phyloP scores from a whole-genome alignment of 306 rosid genomes.

The Rosa chinensis region DNA sequence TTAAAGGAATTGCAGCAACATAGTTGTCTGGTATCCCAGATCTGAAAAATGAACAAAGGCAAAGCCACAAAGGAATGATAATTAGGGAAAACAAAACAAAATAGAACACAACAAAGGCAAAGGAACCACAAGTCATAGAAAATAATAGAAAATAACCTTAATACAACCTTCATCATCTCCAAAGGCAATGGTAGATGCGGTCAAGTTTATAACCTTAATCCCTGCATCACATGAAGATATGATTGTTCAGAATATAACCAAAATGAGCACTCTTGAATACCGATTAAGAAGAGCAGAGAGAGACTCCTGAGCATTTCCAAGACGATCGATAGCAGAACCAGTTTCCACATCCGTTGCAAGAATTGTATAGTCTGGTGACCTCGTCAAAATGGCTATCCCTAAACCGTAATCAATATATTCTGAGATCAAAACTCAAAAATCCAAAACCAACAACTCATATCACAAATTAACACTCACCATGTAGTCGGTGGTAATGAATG shows the following conservation, averaged over 20 bases:
- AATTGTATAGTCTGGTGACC: slow-evolving; percentile 80
- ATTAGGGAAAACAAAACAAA: neutral
- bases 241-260: neutral
- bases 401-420: too few species aligned
- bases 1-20: slow-evolving; percentile 73
- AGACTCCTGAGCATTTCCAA: slow-evolving; percentile 75
- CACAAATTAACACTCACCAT: too few species aligned
- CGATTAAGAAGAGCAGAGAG: neutral
- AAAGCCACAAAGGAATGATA: neutral
- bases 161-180: slow-evolving; percentile 87
- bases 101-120: slow-evolving; percentile 7
- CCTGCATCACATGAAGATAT: slow-evolving; percentile 30
- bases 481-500: too few species aligned
- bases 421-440: too few species aligned
- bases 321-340: slow-evolving; percentile 69
- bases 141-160: slow-evolving; percentile 43
- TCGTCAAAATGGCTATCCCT: slow-evolving; percentile 63
- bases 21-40: slow-evolving; percentile 90
- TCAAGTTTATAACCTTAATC: slow-evolving; percentile 69
- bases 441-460: too few species aligned
- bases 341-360: slow-evolving; percentile 86
- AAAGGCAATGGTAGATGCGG: slow-evolving; percentile 68
- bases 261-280: neutral
- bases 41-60: slow-evolving; percentile 34
- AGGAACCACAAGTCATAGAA: slow-evolving; percentile 9